phyloP scores from a whole-genome alignment of 257 asterid species.

The Anisodus tanguticus region DNA sequence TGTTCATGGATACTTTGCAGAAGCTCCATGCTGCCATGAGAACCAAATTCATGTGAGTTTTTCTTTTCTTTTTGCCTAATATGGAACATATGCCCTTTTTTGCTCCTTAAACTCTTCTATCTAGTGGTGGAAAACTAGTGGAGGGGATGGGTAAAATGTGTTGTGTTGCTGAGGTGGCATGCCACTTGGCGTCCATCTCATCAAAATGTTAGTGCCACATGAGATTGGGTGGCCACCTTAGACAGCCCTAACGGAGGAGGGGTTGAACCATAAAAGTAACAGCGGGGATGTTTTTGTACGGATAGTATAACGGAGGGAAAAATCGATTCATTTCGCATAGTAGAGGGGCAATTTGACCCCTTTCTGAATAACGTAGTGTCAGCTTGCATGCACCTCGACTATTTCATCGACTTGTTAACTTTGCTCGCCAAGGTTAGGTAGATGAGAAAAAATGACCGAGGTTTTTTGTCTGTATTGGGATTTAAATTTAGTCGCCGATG shows the following conservation, averaged over 20 bases:
- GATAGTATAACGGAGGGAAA: too few species aligned
- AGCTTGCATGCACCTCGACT: neutral
- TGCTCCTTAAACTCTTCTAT: neutral
- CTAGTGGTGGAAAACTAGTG: too few species aligned
- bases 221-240: too few species aligned
- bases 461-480: neutral
- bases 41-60: conserved; percentile 83
- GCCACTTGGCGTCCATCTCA: too few species aligned
- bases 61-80: neutral
- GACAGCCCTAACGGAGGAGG: too few species aligned
- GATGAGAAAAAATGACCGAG: neutral
- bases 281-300: too few species aligned
- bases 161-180: too few species aligned
- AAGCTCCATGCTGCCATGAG: conserved; percentile 77
- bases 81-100: neutral
- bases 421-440: neutral
- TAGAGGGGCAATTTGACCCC: too few species aligned
- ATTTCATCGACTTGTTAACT: neutral
- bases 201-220: too few species aligned
- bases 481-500: neutral
- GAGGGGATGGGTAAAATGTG: too few species aligned
- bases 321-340: too few species aligned
- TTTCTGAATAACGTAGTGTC: neutral
- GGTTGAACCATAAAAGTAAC: too few species aligned
- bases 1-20: conserved; percentile 66